Percentiles rank a stretch among this genome's conserved stretches.
phyloP scores from a whole-genome alignment of 1,284 basidiomycete species.

The Vanrija pseudolonga region DNA sequence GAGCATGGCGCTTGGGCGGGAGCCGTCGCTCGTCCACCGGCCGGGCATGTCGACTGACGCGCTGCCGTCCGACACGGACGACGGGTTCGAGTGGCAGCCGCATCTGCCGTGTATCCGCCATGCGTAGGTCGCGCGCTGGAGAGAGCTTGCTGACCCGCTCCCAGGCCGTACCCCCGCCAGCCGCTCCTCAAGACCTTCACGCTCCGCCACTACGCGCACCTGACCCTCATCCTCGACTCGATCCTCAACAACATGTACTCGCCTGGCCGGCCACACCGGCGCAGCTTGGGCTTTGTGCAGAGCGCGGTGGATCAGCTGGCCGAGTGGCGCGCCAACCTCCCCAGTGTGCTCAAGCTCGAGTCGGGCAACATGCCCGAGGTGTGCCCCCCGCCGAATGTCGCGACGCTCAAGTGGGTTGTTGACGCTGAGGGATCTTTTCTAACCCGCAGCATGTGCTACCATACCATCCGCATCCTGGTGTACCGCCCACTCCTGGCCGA shows the following conservation, averaged over 20 bases:
- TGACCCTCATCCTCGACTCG: constrained; percentile 19
- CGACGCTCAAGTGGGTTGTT: constrained; percentile 6
- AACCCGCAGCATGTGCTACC: constrained; percentile 11
- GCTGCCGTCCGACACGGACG: background rate
- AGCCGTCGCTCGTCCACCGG: constrained; percentile 6
- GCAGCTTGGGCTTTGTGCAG: constrained; percentile 12
- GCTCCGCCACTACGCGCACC: constrained; percentile 5
- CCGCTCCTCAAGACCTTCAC: constrained; percentile 11
- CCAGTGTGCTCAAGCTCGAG: constrained; percentile 3
- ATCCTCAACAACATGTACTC: constrained; percentile 23
- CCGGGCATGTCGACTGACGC: background rate
- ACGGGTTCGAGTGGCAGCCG: background rate
- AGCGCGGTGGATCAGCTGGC: background rate
- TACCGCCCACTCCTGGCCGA: constrained; percentile 13
- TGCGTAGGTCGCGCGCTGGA: background rate
- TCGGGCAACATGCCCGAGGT: background rate
- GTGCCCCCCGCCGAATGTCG: constrained; percentile 6
- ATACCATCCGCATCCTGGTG: constrained; percentile 12
- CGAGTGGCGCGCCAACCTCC: background rate
- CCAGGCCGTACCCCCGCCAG: constrained; percentile 9
- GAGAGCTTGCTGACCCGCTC: background rate
- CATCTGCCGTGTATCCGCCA: background rate
- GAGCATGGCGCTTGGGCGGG: constrained; percentile 1
- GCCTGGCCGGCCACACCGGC: constrained; percentile 11
- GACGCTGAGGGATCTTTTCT: no score